phyloP scores from a whole-genome alignment of 1,284 basidiomycete species.

The Cryptococcus deneoformans region DNA sequence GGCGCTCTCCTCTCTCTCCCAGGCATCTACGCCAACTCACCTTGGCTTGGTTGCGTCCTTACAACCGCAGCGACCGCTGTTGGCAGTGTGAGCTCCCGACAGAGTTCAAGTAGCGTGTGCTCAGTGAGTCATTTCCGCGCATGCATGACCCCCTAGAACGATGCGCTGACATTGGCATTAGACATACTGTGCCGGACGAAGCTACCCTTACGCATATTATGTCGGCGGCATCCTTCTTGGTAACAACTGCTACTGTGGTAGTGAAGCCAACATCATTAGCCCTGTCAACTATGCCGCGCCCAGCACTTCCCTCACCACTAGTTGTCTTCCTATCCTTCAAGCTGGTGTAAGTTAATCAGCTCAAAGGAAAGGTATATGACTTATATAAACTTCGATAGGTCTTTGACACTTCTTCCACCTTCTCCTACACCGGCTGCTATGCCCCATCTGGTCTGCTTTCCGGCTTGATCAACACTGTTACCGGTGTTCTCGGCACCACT shows the following conservation, averaged over 20 bases:
- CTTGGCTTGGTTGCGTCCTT: not conserved
- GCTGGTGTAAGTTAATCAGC: slow-evolving; percentile 6
- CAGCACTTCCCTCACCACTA: not conserved
- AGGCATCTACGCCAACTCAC: not conserved
- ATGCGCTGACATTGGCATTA: not conserved
- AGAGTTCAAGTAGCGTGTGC: too few species aligned
- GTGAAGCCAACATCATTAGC: not conserved
- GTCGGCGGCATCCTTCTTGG: not conserved
- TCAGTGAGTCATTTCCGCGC: not conserved
- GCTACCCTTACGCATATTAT: not conserved
- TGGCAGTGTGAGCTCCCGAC: not conserved
- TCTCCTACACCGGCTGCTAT: slow-evolving; percentile 6
- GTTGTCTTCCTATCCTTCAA: not conserved
- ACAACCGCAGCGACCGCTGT: not conserved
- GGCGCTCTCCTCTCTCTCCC: not conserved
- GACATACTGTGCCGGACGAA: not conserved
- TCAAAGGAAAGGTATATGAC: not conserved
- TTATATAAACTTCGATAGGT: not conserved
- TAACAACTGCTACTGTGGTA: slow-evolving; percentile 10
- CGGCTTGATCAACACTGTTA: not conserved
- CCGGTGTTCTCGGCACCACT: not conserved
- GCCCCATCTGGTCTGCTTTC: not conserved
- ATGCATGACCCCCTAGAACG: not conserved
- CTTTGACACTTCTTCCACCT: slow-evolving; percentile 2
- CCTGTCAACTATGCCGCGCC: slow-evolving; percentile 1